These are phyloP conservation scores for Aspergillus sp. DNA, from an alignment of 2,329 filamentous ascomycete genomes.

Conservation along the genomic window DNA sequence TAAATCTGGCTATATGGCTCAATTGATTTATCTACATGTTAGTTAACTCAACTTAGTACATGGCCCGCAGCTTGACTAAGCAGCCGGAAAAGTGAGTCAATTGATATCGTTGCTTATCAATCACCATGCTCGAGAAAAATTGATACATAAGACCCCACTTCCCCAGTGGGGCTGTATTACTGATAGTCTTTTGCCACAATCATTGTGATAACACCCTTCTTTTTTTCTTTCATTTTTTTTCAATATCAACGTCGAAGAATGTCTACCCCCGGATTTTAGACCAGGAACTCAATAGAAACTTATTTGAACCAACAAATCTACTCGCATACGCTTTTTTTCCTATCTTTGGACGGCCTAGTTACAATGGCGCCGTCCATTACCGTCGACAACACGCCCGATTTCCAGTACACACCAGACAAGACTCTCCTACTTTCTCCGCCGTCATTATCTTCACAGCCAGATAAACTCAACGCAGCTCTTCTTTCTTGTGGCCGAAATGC, in stretches of 20 bases:
- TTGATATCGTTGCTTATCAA: not conserved
- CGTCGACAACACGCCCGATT: not conserved
- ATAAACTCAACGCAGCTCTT: not conserved
- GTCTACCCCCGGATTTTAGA: not conserved
- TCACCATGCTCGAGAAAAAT: no score
- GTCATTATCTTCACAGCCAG: not conserved
- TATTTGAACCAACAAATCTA: not conserved
- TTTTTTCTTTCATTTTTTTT: not conserved
- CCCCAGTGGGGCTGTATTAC: not conserved
- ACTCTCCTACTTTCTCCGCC: conserved; percentile 1
- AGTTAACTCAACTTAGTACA: no score
- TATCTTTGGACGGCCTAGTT: not conserved
- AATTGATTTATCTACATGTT: no score
- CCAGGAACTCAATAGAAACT: not conserved
- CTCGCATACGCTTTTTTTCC: not conserved
- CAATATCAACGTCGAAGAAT: not conserved
- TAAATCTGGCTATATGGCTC: no score
- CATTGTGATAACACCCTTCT: not conserved
- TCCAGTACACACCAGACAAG: not conserved
- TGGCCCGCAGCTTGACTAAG: no score
- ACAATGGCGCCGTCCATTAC: not conserved
- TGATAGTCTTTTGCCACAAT: not conserved
- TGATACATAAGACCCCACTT: not conserved
- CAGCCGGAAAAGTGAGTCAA: not conserved
- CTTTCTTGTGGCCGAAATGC: conserved; percentile 15